Base-by-base conservation (phyloP, 257 asterid species). In the Solanum chilense region DNA sequence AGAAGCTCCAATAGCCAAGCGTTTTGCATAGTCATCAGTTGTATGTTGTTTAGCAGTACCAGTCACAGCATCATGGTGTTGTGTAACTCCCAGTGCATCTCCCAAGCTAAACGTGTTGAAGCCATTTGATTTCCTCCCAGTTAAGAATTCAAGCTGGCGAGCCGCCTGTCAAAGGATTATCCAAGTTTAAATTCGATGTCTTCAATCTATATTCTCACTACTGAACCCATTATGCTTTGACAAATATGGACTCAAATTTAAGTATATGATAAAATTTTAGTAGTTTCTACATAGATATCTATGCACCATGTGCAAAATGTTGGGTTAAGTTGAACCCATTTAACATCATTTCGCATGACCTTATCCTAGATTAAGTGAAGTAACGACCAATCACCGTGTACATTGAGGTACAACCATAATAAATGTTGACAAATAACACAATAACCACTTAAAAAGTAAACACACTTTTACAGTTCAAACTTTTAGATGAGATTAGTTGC, bases 1-100 rank as follows among this genome's bases (percentile, higher is more conserved):
- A 25, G 94, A 87, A 37, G 93, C 90, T 84, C 99, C 99, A 89
- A 96, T 93, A 47, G 98, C 95, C 87, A 96, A 89, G 76, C 98
- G 97, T 89, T 96, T 96, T 68, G 96, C 94, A 89, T 95, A 96
- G 93, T 96, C 99, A 27, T 96, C 75, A n/a, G 98, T 95, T 41
- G 98, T 93, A 84, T 96, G 99, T 90, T 94, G 98, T 89, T 90
- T 93, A 77, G 99, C 98, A 84, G 99, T 95, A 85, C 99, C 99
- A 56, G 89, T 89, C 81, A 93, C 88, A 84, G 99, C 99, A 89
- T 96, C 99, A 82, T 96, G 99, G 90, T 96, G 99, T 87, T 96
- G 99, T 64, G 96, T 93, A 87, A 92, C 88, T 80, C 97, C 99
- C 84, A 96, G 87, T 64, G 97, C 98, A 88, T 96, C 93, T 87